Evolutionary conservation across 805 yeast genomes (phyloP).

Genomic region (Candida pini): DNA sequence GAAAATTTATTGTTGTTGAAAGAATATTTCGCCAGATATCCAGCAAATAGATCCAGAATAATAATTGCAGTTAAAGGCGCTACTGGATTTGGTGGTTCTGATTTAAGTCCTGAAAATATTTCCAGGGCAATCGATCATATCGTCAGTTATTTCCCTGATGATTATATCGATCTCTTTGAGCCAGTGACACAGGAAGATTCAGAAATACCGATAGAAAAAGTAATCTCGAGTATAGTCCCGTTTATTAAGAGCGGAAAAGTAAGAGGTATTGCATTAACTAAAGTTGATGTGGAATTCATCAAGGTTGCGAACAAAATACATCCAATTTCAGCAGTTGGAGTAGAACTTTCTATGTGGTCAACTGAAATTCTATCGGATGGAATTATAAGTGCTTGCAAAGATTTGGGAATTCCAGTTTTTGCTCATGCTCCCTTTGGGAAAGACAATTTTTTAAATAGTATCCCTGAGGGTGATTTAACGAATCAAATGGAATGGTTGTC

Average conservation of each 20-base stretch:
- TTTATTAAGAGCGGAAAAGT: constrained; percentile 61
- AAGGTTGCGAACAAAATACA: constrained; percentile 48
- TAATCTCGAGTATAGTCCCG: constrained; percentile 50
- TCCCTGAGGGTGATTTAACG: constrained; percentile 56
- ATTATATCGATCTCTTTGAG: constrained; percentile 56
- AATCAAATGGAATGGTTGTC: constrained; percentile 48
- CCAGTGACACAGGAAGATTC: constrained; percentile 69
- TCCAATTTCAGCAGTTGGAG: constrained; percentile 66
- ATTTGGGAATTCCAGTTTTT: constrained; percentile 57
- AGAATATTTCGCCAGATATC: constrained; percentile 50
- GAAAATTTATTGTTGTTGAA: constrained; percentile 52
- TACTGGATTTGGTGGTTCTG: constrained; percentile 37
- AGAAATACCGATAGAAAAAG: constrained; percentile 50
- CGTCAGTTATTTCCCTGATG: constrained; percentile 31
- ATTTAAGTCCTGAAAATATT: constrained; percentile 44
- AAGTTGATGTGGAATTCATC: constrained; percentile 60
- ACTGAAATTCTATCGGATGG: constrained; percentile 61
- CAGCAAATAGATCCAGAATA: constrained; percentile 51
- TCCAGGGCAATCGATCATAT: constrained; percentile 43
- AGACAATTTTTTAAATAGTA: constrained; percentile 53
- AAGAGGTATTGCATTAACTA: constrained; percentile 70
- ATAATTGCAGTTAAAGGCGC: constrained; percentile 71
- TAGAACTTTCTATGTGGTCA: constrained; percentile 72
- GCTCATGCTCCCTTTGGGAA: constrained; percentile 83
- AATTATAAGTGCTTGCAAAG: constrained; percentile 51